phyloP scores from a whole-genome alignment of 2,329 filamentous ascomycete genomes.

The Pestalotiopsis sp. region DNA sequence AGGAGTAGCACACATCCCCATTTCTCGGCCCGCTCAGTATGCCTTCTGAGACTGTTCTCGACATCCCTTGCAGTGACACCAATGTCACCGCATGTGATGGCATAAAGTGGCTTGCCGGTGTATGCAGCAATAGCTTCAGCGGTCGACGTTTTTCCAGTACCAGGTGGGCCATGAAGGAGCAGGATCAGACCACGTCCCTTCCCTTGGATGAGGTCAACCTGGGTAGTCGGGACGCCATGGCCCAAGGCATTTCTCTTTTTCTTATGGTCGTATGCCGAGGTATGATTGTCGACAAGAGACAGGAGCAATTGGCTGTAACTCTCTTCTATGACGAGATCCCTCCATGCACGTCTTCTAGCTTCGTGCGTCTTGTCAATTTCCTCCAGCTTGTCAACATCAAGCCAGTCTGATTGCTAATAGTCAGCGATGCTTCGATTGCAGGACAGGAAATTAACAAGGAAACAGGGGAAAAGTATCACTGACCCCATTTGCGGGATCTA shows the following conservation, averaged over 20 bases:
- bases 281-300: constrained; percentile 17
- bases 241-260: neutral
- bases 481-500: neutral
- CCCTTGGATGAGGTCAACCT: constrained; percentile 19
- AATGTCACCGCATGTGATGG: constrained; percentile 31
- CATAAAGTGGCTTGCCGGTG: constrained; percentile 34
- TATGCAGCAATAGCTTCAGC: constrained; percentile 40
- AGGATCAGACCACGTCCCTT: constrained; percentile 42
- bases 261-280: neutral
- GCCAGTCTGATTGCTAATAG: neutral
- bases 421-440: neutral
- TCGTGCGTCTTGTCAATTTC: constrained; percentile 7
- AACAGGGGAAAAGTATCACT: neutral
- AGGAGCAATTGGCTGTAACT: constrained; percentile 11
- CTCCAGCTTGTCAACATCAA: constrained; percentile 1
- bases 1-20: constrained; percentile 39
- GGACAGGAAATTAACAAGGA: too few relatives aligned
- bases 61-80: constrained; percentile 26
- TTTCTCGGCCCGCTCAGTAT: constrained; percentile 42
- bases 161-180: constrained; percentile 46
- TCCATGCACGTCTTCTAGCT: neutral
- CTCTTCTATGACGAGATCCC: constrained; percentile 5
- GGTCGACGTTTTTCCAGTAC: constrained; percentile 42
- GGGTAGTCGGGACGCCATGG: neutral
- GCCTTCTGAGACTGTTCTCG: constrained; percentile 21